Evolutionary conservation across 352 stramenopile species (phyloP), one percentile per base, ranked within the genome.

Genomic region (Pythium volutum): DNA sequence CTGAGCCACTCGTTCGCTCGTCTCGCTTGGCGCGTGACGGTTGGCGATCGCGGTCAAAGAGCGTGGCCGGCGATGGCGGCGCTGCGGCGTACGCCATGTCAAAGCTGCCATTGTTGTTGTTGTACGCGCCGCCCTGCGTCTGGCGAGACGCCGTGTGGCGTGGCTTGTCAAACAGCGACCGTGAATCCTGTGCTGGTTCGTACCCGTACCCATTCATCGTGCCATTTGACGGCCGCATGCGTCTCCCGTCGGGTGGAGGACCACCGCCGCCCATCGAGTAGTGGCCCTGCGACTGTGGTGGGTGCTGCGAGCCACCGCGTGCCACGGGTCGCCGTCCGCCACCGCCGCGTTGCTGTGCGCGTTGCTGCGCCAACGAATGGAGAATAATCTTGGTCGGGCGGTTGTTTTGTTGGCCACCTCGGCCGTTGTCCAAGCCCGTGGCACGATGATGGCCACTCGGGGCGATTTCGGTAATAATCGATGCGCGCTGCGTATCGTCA

Each of bases 301-400:
- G 31, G 7, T 36, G 31, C 8, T 36, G 31, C 31, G 7, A 11
- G 6, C 29, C 48, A 38, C 34, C 34, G 10, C 43, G 12, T 8
- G 50, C 16, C 7, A 14, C 10, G 14, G 14, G 42, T 12, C 39
- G 52, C 4, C 43, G 42, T 11, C 36, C 54, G n/a, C 56, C 56
- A 7, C 64, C 56, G 33, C 59, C 57, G 36, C 7, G 36, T 43
- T 18, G 31, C 31, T 36, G 31, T 1, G 45, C 57, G 25, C 55
- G 65, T 14, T 60, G 43, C 29, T 57, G 42, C 5, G 75, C 69
- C 77, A 92, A 88, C 8, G 82, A 90, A 62, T 90, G 80, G 46
- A 92, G 53, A 41, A 87, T 86, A 53, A 92, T 89, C 70, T 84
- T 87, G 27, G 75, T 76, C 26, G 64, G 65, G 27, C 71, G n/a